These are phyloP conservation scores for Xylaria sp. DNA, from an alignment of 2,329 filamentous ascomycete species.

Conservation along the genomic window DNA sequence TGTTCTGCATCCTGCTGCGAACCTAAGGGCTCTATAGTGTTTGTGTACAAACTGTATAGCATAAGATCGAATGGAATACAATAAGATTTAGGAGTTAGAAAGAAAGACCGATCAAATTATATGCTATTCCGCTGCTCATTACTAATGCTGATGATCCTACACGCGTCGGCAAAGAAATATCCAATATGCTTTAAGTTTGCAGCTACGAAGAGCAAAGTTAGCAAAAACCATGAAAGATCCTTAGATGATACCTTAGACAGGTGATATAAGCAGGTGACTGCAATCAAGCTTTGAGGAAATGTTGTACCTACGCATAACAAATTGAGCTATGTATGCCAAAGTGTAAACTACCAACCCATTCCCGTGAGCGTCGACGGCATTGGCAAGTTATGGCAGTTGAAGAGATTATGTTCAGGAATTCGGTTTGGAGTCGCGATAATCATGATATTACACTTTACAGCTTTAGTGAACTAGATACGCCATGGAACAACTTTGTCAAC, in stretches of 20 bases:
- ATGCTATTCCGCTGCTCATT: background rate
- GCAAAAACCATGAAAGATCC: background rate
- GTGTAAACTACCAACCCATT: no score
- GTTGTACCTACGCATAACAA: background rate
- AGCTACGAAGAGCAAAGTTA: background rate
- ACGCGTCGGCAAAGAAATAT: background rate
- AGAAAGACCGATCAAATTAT: background rate
- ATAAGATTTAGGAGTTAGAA: background rate
- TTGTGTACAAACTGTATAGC: background rate
- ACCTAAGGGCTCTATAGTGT: background rate
- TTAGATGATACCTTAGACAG: background rate
- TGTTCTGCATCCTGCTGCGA: background rate
- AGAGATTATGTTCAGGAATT: constrained; percentile 38
- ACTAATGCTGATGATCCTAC: background rate
- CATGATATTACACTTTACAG: constrained; percentile 37
- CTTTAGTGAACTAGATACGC: constrained; percentile 34
- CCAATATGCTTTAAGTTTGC: background rate
- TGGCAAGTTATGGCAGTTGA: constrained; percentile 35
- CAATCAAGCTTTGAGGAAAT: background rate
- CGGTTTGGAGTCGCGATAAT: constrained; percentile 41
- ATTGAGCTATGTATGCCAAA: background rate
- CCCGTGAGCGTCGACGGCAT: background rate
- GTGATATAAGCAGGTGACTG: background rate
- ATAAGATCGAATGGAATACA: background rate
- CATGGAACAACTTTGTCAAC: background rate